phyloP scores from a whole-genome alignment of 495 filamentous ascomycete species.

The Trichocladium antarcticum region DNA sequence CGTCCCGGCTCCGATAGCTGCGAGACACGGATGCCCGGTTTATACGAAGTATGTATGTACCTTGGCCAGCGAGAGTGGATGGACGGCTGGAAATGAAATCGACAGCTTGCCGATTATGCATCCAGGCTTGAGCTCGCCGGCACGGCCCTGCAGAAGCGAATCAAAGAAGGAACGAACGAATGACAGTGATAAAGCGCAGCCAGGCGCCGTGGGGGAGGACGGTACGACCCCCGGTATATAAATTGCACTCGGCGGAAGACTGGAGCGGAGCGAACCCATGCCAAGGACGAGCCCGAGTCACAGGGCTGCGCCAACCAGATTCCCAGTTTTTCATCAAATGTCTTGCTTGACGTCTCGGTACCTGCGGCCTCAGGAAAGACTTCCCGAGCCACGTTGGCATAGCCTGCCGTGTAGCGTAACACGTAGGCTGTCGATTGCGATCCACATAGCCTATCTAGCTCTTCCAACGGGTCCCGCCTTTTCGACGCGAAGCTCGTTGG shows the following conservation, averaged over 20 bases:
- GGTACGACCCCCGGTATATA: too few relatives aligned
- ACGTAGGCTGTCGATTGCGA: neutral
- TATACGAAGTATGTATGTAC: too few relatives aligned
- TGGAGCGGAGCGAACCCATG: neutral
- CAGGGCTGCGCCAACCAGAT: neutral
- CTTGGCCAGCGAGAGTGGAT: conserved; percentile 15
- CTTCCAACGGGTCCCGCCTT: neutral
- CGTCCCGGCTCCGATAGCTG: conserved; percentile 14
- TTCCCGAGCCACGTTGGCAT: neutral
- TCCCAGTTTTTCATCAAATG: neutral
- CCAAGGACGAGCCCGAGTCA: neutral
- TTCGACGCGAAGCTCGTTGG: neutral
- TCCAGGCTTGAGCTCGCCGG: conserved; percentile 12
- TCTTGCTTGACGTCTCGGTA: neutral
- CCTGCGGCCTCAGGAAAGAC: neutral
- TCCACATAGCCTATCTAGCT: neutral
- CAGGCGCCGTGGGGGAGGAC: too few relatives aligned
- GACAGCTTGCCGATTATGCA: conserved; percentile 24
- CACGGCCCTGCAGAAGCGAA: too few relatives aligned
- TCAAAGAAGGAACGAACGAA: neutral
- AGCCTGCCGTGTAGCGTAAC: neutral
- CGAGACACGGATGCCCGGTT: conserved; percentile 12
- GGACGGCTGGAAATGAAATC: conserved; percentile 13
- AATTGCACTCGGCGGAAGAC: too few relatives aligned
- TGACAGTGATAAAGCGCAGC: neutral